These are phyloP conservation scores for Sphaerulina vaccinii DNA, from an alignment of 2,329 filamentous ascomycete genomes.

Conservation along the genomic window DNA sequence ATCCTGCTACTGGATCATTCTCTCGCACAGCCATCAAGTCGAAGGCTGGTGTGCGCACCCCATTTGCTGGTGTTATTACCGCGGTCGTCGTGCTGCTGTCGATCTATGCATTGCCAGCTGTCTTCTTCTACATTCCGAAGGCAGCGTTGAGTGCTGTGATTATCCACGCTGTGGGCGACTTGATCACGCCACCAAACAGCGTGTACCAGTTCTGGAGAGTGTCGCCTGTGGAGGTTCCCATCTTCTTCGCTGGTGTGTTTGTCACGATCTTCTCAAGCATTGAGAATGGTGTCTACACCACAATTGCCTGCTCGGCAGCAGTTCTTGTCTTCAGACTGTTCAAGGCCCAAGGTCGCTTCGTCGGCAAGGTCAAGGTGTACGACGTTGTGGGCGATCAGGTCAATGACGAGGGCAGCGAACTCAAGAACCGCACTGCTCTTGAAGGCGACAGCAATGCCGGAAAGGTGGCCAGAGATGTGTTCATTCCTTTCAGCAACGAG, in stretches of 20 bases:
- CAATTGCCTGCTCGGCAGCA: constrained; percentile 72
- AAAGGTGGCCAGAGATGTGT: constrained; percentile 68
- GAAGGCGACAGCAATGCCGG: constrained; percentile 42
- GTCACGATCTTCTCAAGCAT: constrained; percentile 86
- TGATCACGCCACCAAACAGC: constrained; percentile 87
- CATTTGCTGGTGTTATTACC: constrained; percentile 85
- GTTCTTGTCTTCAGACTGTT: constrained; percentile 81
- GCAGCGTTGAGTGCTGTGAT: constrained; percentile 82
- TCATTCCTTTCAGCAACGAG: constrained; percentile 80
- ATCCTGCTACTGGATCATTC: constrained; percentile 92
- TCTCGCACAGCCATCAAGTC: constrained; percentile 95
- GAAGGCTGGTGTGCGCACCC: constrained; percentile 90
- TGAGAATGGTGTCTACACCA: constrained; percentile 89
- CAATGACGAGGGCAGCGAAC: constrained; percentile 65
- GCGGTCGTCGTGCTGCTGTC: constrained; percentile 81
- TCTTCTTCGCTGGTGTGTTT: constrained; percentile 90
- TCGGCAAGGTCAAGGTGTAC: constrained; percentile 80
- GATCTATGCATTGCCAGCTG: constrained; percentile 80
- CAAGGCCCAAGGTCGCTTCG: constrained; percentile 77
- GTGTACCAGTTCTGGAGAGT: constrained; percentile 95
- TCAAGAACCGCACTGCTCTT: constrained; percentile 12
- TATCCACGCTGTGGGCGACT: constrained; percentile 89
- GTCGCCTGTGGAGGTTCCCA: constrained; percentile 82
- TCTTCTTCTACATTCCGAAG: constrained; percentile 92
- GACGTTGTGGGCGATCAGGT: constrained; percentile 77